These are phyloP conservation scores for Ophiostoma himal-ulmi DNA, from an alignment of 2,329 filamentous ascomycete genomes.

Conservation along the genomic window DNA sequence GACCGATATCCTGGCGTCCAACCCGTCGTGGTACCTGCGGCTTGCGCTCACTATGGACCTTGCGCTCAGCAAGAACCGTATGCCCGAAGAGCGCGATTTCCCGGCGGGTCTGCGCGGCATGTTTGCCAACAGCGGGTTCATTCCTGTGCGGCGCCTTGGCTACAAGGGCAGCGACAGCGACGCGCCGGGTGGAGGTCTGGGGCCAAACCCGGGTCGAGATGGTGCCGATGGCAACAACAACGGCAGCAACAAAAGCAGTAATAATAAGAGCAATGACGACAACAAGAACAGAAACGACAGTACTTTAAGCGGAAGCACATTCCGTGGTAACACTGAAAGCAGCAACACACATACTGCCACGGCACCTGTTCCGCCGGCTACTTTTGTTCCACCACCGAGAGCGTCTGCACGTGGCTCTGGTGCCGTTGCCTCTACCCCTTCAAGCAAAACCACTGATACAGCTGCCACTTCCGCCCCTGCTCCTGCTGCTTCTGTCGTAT, in stretches of 20 bases:
- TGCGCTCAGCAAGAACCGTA: constrained; percentile 27
- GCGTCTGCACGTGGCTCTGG: background rate
- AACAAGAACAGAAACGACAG: background rate
- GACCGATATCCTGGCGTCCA: constrained; percentile 24
- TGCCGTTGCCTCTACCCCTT: background rate
- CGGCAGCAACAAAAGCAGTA: background rate
- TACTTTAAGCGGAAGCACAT: background rate
- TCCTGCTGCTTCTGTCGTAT: background rate
- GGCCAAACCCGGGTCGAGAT: background rate
- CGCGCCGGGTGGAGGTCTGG: background rate
- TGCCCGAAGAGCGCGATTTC: constrained; percentile 27
- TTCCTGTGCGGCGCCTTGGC: background rate
- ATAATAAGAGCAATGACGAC: no score
- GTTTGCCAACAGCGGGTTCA: constrained; percentile 17
- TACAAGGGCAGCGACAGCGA: background rate
- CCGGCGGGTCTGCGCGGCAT: constrained; percentile 24
- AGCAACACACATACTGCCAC: background rate
- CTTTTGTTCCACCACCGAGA: background rate
- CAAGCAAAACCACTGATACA: background rate
- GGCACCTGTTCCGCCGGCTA: background rate
- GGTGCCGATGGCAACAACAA: background rate
- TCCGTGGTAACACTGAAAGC: background rate
- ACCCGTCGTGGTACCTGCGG: constrained; percentile 26
- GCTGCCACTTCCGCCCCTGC: background rate
- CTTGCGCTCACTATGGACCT: constrained; percentile 26